Percentiles rank a stretch among this genome's conserved stretches.
phyloP scores from a whole-genome alignment of 1,139 yeast genomes.

The Taphrina communis region DNA sequence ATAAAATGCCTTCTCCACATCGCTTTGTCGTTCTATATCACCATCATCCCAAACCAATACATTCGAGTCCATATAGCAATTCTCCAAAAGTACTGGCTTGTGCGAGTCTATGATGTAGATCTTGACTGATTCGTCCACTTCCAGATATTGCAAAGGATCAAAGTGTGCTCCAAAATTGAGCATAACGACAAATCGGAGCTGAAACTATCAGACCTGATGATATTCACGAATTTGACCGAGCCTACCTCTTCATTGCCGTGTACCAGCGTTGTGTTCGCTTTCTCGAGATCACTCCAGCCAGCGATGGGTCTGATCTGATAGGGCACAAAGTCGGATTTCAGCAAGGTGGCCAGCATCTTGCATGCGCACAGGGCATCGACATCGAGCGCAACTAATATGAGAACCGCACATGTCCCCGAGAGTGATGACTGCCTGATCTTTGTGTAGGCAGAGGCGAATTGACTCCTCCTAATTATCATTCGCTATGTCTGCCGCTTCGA shows the following conservation, averaged over 20 bases:
- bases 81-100: slow-evolving; percentile 95
- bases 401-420: slow-evolving; percentile 84
- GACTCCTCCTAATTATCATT: slow-evolving; percentile 51
- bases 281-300: slow-evolving; percentile 79
- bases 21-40: slow-evolving; percentile 62
- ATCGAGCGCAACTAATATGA: slow-evolving; percentile 84
- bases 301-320: slow-evolving; percentile 92
- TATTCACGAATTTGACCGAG: not conserved
- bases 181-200: slow-evolving; percentile 72
- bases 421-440: slow-evolving; percentile 52
- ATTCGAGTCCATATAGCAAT: slow-evolving; percentile 81
- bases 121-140: slow-evolving; percentile 54
- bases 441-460: slow-evolving; percentile 49
- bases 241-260: slow-evolving; percentile 55
- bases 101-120: slow-evolving; percentile 89
- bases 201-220: not conserved
- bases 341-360: slow-evolving; percentile 66
- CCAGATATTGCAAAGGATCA: slow-evolving; percentile 80
- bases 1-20: slow-evolving; percentile 45
- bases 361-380: slow-evolving; percentile 93
- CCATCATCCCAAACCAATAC: slow-evolving; percentile 91
- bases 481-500: not conserved
- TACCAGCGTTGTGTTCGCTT: slow-evolving; percentile 69
- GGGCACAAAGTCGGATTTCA: slow-evolving; percentile 82
- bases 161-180: slow-evolving; percentile 97